phyloP scores from a whole-genome alignment of 2,329 filamentous ascomycete species.

The Alternaria rosae region DNA sequence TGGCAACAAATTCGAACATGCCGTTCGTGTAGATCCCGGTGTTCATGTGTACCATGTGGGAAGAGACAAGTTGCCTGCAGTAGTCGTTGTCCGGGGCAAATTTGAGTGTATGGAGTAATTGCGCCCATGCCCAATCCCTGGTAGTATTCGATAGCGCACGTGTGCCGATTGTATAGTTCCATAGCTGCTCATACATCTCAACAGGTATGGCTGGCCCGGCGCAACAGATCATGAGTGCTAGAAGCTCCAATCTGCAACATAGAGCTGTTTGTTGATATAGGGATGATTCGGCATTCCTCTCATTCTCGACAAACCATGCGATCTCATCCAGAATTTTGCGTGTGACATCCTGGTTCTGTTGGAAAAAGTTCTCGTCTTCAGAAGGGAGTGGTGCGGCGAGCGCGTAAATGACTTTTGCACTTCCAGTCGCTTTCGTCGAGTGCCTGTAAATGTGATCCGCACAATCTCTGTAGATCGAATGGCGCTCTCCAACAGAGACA shows the following conservation, averaged over 20 bases:
- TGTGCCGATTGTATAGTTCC: slow-evolving; percentile 75
- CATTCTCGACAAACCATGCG: slow-evolving; percentile 43
- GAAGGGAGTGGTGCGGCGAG: slow-evolving; percentile 20
- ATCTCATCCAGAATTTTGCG: slow-evolving; percentile 50
- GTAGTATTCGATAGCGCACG: slow-evolving; percentile 66
- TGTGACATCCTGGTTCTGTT: slow-evolving; percentile 33
- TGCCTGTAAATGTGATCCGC: slow-evolving; percentile 71
- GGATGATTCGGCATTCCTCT: slow-evolving; percentile 19
- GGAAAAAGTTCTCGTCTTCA: slow-evolving; percentile 34
- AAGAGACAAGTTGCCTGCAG: slow-evolving; percentile 45
- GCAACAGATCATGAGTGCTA: slow-evolving; percentile 65
- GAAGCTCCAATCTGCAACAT: slow-evolving; percentile 60
- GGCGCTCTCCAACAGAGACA: slow-evolving; percentile 66
- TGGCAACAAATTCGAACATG: slow-evolving; percentile 68
- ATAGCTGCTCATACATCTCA: slow-evolving; percentile 70
- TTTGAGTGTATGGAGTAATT: slow-evolving; percentile 34
- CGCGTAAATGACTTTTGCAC: slow-evolving; percentile 67
- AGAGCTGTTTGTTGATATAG: slow-evolving; percentile 30
- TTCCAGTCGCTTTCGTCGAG: slow-evolving; percentile 73
- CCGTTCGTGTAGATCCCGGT: slow-evolving; percentile 67
- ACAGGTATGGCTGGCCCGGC: slow-evolving; percentile 68
- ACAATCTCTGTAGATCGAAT: slow-evolving; percentile 70
- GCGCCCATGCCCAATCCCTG: slow-evolving; percentile 71
- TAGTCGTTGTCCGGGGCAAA: slow-evolving; percentile 35
- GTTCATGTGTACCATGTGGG: slow-evolving; percentile 65